phyloP scores from a whole-genome alignment of 2,329 filamentous ascomycete genomes.

The Beauveria scarabaeidicola region DNA sequence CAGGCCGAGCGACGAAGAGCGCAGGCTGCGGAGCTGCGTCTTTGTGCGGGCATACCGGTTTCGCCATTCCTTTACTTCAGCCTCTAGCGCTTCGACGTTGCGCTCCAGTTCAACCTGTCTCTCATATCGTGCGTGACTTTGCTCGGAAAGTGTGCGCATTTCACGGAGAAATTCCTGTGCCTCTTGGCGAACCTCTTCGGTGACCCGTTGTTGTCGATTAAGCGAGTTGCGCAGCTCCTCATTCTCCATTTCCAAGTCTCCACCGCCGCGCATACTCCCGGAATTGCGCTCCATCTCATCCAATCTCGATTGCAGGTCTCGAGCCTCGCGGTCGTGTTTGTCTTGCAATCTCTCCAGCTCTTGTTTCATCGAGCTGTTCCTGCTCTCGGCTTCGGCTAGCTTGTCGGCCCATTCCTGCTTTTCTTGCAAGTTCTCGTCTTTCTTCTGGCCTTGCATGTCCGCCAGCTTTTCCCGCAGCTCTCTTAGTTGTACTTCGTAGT shows the following conservation, averaged over 20 bases:
- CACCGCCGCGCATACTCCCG: slow-evolving; percentile 18
- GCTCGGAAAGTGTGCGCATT: slow-evolving; percentile 78
- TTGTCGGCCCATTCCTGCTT: slow-evolving; percentile 67
- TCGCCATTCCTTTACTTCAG: slow-evolving; percentile 84
- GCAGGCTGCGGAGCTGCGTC: slow-evolving; percentile 74
- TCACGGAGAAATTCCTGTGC: slow-evolving; percentile 77
- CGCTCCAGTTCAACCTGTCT: slow-evolving; percentile 71
- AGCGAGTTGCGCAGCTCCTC: slow-evolving; percentile 57
- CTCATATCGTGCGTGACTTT: slow-evolving; percentile 70
- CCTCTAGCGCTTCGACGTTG: slow-evolving; percentile 68
- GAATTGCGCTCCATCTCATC: slow-evolving; percentile 38
- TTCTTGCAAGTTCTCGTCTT: slow-evolving; percentile 62
- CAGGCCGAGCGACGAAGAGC: slow-evolving; percentile 71
- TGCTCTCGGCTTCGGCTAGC: slow-evolving; percentile 61
- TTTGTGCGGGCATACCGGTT: slow-evolving; percentile 81
- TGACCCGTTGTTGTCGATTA: slow-evolving; percentile 68
- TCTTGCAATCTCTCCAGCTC: slow-evolving; percentile 68
- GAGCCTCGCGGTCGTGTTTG: slow-evolving; percentile 57
- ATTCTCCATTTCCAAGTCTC: slow-evolving; percentile 57
- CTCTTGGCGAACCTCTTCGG: slow-evolving; percentile 78
- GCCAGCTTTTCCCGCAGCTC: slow-evolving; percentile 68
- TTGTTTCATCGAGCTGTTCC: slow-evolving; percentile 71
- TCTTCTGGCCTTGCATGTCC: slow-evolving; percentile 64
- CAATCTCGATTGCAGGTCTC: slow-evolving; percentile 55
- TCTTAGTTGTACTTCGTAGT: slow-evolving; percentile 71